phyloP scores from a whole-genome alignment of 306 rosid genomes.

The Cyamopsis tetragonoloba region DNA sequence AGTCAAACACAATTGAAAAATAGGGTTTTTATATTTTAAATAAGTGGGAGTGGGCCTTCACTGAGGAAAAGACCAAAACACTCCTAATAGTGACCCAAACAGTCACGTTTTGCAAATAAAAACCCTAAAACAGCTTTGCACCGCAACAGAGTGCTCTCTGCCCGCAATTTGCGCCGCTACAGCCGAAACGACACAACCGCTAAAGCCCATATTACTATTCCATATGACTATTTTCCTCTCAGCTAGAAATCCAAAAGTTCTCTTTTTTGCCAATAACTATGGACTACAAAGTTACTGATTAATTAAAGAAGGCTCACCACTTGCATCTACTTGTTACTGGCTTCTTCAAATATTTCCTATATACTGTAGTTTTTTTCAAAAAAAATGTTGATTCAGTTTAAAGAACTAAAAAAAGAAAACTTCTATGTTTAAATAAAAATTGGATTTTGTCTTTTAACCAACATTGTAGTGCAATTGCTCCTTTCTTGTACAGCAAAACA shows the following conservation, averaged over 20 bases:
- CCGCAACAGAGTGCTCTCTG: no score
- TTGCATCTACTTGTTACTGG: not conserved
- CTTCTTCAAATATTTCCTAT: not conserved
- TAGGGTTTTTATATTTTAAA: no score
- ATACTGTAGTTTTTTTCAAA: not conserved
- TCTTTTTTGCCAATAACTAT: not conserved
- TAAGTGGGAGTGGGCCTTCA: no score
- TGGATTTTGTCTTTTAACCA: not conserved
- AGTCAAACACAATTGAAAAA: no score
- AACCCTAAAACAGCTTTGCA: no score
- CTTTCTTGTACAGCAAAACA: not conserved
- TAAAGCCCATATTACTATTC: not conserved
- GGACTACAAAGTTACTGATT: not conserved
- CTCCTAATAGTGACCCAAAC: no score
- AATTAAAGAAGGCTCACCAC: not conserved
- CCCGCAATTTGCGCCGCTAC: no score
- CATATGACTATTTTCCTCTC: not conserved
- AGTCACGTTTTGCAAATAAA: no score
- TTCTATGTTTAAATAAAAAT: not conserved
- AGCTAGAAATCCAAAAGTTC: not conserved
- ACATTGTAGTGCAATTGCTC: not conserved
- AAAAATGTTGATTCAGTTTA: not conserved
- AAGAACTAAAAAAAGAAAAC: not conserved
- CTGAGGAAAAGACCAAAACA: no score
- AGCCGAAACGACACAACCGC: no score